Evolutionary conservation across 2,329 filamentous ascomycete genomes (phyloP), one percentile per base, ranked within the genome.

Genomic region (Aureobasidium melanogenum): DNA sequence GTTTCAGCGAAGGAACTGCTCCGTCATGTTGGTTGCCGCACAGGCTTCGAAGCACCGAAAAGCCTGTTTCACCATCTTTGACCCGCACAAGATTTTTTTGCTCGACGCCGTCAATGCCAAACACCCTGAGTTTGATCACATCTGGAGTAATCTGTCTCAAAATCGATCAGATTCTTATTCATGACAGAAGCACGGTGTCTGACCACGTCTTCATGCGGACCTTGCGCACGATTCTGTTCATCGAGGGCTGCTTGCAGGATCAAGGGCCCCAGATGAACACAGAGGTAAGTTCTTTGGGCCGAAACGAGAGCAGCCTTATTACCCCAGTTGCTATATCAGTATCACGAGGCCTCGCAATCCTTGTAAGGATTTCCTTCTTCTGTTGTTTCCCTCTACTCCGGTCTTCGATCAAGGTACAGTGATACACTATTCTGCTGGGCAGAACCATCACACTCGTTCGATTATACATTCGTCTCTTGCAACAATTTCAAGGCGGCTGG

Each of bases 261-360:
- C 19, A 43, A 30, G 34, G 47, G 54, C 54, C 54, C 54, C 54
- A 43, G 54, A 47, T 54, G 26, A 46, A 58, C 22, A 34, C 44
- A 38, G 28, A 22, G 32, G 30, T 41, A 6, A 47, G 10, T 36
- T 22, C 5, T 24, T 38, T 44, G 36, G 34, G 41, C 14, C 47
- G 52, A 56, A 56, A 56, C 52, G 28, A 22, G 52, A 56, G 52
- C 17, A 56, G 39, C 52, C 52, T 56, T 56, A 56, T 54, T 43
- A 39, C 43, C 54, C 41, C 43, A 38, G 39, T 46, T 58, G 41
- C 54, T 58, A 58, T 58, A 58, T 44, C 54, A 58, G 54, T 58
- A 36, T 58, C 43, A 19, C 9, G 15, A n/a, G 41, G 43, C 41
- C 54, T 58, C 54, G 43, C 43, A 46, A 41, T 47, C 43, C 54